phyloP scores from a whole-genome alignment of 768 basidiomycete genomes.

The Mycena rebaudengoi region DNA sequence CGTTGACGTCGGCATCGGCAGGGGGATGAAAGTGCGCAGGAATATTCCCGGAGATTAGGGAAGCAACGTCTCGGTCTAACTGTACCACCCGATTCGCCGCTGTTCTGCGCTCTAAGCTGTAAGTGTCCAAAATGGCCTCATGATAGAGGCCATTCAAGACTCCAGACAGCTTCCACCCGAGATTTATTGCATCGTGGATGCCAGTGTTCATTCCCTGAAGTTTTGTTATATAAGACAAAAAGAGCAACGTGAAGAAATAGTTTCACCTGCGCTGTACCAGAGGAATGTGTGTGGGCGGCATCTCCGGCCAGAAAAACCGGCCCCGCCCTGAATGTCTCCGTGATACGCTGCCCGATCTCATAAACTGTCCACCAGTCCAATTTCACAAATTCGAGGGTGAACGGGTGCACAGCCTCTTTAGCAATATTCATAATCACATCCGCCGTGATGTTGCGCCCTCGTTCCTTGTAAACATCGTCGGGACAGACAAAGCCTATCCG shows the following conservation, averaged over 20 bases:
- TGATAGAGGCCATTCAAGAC: slow-evolving; percentile 3
- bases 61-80: slow-evolving; percentile 5
- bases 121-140: slow-evolving; percentile 10
- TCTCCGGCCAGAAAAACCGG: slow-evolving; percentile 17
- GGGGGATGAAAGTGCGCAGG: slow-evolving; percentile 8
- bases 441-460: slow-evolving; percentile 11
- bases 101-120: slow-evolving; percentile 3
- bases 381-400: slow-evolving; percentile 20
- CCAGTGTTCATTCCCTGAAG: slow-evolving; percentile 12
- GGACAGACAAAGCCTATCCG: slow-evolving; percentile 18
- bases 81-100: background rate
- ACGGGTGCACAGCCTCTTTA: slow-evolving; percentile 22
- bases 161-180: slow-evolving; percentile 18
- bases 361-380: slow-evolving; percentile 29
- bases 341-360: slow-evolving; percentile 15
- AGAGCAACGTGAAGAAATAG: background rate
- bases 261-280: slow-evolving; percentile 8
- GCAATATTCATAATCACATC: slow-evolving; percentile 16
- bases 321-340: background rate
- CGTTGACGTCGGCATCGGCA: background rate
- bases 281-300: slow-evolving; percentile 11
- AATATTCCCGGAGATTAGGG: slow-evolving; percentile 7
- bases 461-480: slow-evolving; percentile 3
- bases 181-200: slow-evolving; percentile 14
- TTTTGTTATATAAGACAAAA: background rate